Percentiles rank a stretch among this genome's conserved stretches.
Evolutionary conservation across 2,329 filamentous ascomycete genomes (phyloP).

Genomic region (Mycosphaerelloides madeirae): DNA sequence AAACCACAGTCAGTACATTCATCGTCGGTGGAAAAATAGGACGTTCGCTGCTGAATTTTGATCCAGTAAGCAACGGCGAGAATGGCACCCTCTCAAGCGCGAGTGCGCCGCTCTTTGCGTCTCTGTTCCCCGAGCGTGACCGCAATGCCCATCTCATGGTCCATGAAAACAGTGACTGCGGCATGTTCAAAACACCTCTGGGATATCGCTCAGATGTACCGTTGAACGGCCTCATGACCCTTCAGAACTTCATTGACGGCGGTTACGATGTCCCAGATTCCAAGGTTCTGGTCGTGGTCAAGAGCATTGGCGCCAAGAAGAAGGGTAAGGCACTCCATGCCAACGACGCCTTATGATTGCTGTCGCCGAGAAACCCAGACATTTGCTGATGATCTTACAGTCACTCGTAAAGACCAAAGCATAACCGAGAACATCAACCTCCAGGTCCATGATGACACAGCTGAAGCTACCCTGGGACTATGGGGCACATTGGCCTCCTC

Average conservation of each 20-base stretch:
- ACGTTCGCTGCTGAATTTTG: neutral
- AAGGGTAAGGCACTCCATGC: slow-evolving; percentile 33
- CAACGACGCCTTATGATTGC: neutral
- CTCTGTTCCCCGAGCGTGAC: slow-evolving; percentile 56
- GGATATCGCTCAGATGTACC: slow-evolving; percentile 35
- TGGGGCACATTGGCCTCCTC: slow-evolving; percentile 48
- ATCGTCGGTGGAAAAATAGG: neutral
- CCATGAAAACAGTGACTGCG: slow-evolving; percentile 45
- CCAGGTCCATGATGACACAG: slow-evolving; percentile 55
- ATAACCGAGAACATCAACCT: slow-evolving; percentile 48
- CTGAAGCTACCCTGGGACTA: slow-evolving; percentile 49
- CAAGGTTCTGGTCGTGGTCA: slow-evolving; percentile 55
- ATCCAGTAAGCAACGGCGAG: slow-evolving; percentile 44
- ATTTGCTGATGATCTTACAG: slow-evolving; percentile 20
- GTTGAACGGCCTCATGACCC: slow-evolving; percentile 51
- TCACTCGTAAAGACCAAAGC: slow-evolving; percentile 46
- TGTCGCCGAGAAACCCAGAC: neutral
- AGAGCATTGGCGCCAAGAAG: slow-evolving; percentile 52
- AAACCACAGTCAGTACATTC: slow-evolving; percentile 38
- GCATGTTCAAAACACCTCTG: slow-evolving; percentile 46
- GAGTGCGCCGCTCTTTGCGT: slow-evolving; percentile 48
- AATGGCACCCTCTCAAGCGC: slow-evolving; percentile 38
- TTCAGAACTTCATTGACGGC: slow-evolving; percentile 51
- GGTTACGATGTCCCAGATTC: slow-evolving; percentile 50
- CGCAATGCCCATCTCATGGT: slow-evolving; percentile 52